Conservation (phyloP, 2,329 filamentous ascomycete genomes). For the Byssoonygena ceratinophila region DNA sequence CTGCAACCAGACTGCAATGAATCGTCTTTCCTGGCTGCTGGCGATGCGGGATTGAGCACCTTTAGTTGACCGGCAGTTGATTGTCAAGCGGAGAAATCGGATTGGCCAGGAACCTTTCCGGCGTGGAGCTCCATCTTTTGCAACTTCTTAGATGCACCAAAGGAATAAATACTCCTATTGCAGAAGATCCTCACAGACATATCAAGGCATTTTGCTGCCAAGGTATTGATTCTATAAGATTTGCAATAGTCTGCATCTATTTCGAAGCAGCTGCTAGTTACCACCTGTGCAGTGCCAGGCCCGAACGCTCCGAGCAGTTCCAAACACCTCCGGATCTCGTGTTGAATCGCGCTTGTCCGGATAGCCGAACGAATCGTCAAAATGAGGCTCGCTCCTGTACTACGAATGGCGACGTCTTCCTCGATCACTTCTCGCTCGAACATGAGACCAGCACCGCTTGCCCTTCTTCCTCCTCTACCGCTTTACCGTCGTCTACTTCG, state of each 20-base stretch:
- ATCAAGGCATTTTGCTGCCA: no score
- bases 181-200: no score
- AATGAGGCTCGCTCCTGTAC: slow-evolving; percentile 30
- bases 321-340: background rate
- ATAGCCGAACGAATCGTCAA: background rate
- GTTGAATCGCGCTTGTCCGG: background rate
- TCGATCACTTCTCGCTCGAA: slow-evolving; percentile 32
- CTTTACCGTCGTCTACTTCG: slow-evolving; percentile 82
- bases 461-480: slow-evolving; percentile 74
- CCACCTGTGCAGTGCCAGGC: no score
- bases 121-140: background rate
- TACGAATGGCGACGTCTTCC: slow-evolving; percentile 34
- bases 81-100: background rate
- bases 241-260: no score
- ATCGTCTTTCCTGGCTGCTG: background rate
- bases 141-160: no score
- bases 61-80: background rate
- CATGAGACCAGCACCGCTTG: slow-evolving; percentile 44
- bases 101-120: slow-evolving; percentile 1
- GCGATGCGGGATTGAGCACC: background rate
- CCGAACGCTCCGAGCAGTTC: background rate
- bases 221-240: no score
- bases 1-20: background rate
- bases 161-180: no score
- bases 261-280: background rate